Evolutionary conservation across 2,329 filamentous ascomycete species (phyloP), one percentile per base, ranked within the genome.

Genomic region (Pyricularia grisea): DNA sequence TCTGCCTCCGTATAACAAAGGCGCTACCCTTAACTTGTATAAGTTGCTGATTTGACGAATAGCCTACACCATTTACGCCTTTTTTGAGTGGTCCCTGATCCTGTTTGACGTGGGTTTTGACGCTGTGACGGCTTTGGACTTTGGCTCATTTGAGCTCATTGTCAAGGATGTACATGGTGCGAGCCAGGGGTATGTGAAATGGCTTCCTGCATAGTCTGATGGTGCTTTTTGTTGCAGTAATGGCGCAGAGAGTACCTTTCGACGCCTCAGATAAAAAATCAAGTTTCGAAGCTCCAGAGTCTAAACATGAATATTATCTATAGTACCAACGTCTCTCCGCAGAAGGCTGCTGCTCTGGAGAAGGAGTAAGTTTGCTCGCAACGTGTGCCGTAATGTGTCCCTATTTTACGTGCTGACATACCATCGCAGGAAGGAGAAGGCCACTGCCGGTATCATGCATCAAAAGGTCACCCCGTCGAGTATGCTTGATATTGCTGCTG

Each of bases 1-100:
- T n/a, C n/a, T 6, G 31, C 17, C 36, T 50, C 28, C 9, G 11
- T 23, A 23, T 20, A 20, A n/a, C 55, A 70, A 60, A 69, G n/a
- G n/a, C n/a, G 42, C 42, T 55, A 9, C 42, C 20, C 17, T 55
- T n/a, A 20, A 6, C 11, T 58, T 27, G 65, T 36, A 42, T 58
- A 31, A 33, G 20, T 23, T 9, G 55, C 66, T 67, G 30, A 68
- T 30, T 42, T 63, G 2, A 14, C n/a, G 4, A n/a, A n/a, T 75
- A 98, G 95, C 95, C 36, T 99, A 99, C 80, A 99, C 95, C 0
- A 97, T 86, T 68, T 99, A 99, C 79, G 91, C 95, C 72, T 97
- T 99, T 81, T 97, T 98, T 79, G 95, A 99, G 80, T 99, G 95
- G 95, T 84, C 93, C 27, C 84, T 99, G 71, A 93, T 99, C 76